Percentiles rank a stretch among this genome's conserved stretches.
Conservation (phyloP, 306 rosid genomes). For the Fagus crenata region DNA sequence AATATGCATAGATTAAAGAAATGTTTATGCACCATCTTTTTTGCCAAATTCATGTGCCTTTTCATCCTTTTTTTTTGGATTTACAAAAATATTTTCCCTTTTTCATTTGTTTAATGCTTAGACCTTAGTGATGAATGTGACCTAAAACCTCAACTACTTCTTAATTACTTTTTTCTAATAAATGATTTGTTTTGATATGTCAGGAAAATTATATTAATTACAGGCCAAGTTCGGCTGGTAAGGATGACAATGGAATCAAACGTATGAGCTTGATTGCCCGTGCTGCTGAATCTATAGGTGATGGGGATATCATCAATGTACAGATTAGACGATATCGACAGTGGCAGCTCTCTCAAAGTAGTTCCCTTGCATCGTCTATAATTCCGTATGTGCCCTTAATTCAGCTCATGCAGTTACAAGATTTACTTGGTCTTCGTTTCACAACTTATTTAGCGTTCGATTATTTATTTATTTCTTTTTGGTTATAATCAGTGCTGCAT, state of each 20-base stretch:
- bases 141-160: conserved; percentile 11
- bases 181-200: conserved; percentile 26
- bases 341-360: conserved; percentile 97
- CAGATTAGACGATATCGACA: conserved; percentile 93
- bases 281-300: conserved; percentile 92
- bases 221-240: conserved; percentile 65
- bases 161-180: conserved; percentile 16
- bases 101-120: conserved; percentile 7
- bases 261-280: conserved; percentile 84
- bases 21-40: not conserved
- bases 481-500: conserved; percentile 61
- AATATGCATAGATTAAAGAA: not conserved
- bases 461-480: conserved; percentile 21
- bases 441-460: conserved; percentile 23
- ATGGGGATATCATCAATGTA: conserved; percentile 87
- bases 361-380: conserved; percentile 67
- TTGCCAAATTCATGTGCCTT: not conserved
- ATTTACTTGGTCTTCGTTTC: conserved; percentile 1
- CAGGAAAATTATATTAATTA: conserved; percentile 95
- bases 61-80: not conserved
- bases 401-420: conserved; percentile 29
- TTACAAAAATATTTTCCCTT: not conserved
- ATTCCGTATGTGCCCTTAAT: conserved; percentile 70
- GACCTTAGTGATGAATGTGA: conserved; percentile 8
- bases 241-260: conserved; percentile 73